Conservation (phyloP, 2,329 filamentous ascomycete species). For the Cordyceps farinosa region DNA sequence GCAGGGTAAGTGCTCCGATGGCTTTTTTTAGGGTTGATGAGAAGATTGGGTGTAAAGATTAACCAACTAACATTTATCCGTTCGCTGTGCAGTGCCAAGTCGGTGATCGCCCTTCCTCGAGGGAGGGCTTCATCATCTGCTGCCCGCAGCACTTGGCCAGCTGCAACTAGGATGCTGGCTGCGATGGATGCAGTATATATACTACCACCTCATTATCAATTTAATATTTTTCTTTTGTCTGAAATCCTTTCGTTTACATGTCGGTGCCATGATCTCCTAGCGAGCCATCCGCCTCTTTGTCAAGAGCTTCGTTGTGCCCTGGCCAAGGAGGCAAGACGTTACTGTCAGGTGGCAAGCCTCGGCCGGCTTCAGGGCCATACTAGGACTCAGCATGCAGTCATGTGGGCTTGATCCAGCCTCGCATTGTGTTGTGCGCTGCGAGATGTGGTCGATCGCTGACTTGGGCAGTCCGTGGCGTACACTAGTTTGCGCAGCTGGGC, state of each 20-base stretch:
- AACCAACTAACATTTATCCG: no score
- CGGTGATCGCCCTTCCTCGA: background rate
- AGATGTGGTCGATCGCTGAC: background rate
- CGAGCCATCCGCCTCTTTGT: no score
- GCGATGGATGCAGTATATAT: background rate
- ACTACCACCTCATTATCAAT: no score
- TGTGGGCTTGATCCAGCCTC: background rate
- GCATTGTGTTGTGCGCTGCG: background rate
- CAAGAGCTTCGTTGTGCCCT: no score
- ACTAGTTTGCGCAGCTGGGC: background rate
- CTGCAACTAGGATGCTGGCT: background rate
- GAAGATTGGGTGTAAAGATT: no score
- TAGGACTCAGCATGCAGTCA: background rate
- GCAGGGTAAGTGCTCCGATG: background rate
- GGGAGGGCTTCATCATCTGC: background rate
- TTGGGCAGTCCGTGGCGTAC: background rate
- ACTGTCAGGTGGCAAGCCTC: background rate
- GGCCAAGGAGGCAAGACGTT: background rate
- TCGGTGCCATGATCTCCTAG: no score
- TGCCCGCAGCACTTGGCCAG: background rate
- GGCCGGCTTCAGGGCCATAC: background rate
- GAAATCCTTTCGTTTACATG: no score
- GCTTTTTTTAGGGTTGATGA: no score
- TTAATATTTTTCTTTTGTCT: no score
- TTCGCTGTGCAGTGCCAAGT: background rate